Percentiles rank a stretch among this genome's conserved stretches.
phyloP scores from a whole-genome alignment of 441 rosid species.

The Caryocar brasiliense region DNA sequence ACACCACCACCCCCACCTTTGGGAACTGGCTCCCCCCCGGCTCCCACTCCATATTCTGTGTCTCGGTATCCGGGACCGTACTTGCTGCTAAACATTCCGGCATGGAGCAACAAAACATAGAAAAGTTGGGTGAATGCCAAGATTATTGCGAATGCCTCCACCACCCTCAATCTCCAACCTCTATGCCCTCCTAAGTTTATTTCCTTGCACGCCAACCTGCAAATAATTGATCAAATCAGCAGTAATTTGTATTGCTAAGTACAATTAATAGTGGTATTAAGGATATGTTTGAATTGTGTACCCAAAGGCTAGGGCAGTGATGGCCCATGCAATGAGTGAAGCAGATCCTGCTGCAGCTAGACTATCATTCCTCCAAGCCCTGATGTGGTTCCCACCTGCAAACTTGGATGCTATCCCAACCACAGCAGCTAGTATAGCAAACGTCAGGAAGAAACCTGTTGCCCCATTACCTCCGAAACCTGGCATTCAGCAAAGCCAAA shows the following conservation, averaged over 20 bases:
- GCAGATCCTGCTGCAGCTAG: conserved; percentile 64
- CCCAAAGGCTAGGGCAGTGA: conserved; percentile 75
- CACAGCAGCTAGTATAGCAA: conserved; percentile 48
- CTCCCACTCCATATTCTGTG: conserved; percentile 30
- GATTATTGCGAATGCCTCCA: conserved; percentile 65
- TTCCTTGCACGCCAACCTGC: conserved; percentile 75
- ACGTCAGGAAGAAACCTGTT: conserved; percentile 55
- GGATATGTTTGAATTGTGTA: conserved; percentile 4
- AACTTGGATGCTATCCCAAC: conserved; percentile 59
- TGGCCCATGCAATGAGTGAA: conserved; percentile 57
- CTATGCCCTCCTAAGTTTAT: conserved; percentile 72
- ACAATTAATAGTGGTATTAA: no score
- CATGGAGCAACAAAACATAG: conserved; percentile 56
- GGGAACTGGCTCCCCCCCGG: conserved; percentile 19
- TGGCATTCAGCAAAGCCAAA: no score
- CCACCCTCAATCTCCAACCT: conserved; percentile 59
- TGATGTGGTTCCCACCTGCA: conserved; percentile 53
- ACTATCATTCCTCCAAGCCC: conserved; percentile 68
- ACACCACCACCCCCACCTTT: conserved; percentile 18
- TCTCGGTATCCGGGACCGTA: conserved; percentile 73
- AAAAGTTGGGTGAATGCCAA: conserved; percentile 55
- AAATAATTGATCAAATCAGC: no score
- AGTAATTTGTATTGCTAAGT: no score
- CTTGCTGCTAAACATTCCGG: conserved; percentile 50
- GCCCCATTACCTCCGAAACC: conserved; percentile 88